A percentile compares a stretch with the other conserved stretches of the same genome.
phyloP scores from a whole-genome alignment of 768 basidiomycete genomes.

The Russula vinacea region DNA sequence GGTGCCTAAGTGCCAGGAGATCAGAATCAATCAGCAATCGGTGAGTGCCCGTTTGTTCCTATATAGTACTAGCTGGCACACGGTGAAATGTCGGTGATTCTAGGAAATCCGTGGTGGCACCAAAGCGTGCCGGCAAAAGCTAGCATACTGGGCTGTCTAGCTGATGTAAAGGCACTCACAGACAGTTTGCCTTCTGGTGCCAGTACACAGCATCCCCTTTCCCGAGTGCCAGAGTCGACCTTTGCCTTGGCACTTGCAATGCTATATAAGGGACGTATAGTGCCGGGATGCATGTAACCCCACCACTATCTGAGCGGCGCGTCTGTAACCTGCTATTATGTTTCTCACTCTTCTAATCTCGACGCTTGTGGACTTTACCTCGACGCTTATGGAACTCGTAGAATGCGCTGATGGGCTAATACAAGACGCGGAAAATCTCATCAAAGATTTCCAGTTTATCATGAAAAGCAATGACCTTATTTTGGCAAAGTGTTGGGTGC shows the following conservation, averaged over 20 bases:
- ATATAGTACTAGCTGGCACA: no score
- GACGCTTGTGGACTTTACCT: not conserved
- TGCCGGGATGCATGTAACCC: not conserved
- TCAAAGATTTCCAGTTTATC: not conserved
- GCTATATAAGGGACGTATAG: not conserved
- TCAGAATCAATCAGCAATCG: not conserved
- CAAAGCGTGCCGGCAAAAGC: no score
- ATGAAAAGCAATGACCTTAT: not conserved
- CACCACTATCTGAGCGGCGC: not conserved
- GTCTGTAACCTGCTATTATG: not conserved
- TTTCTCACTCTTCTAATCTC: not conserved
- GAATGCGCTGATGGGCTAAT: slow-evolving; percentile 1
- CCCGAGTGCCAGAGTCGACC: not conserved
- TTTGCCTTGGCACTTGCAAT: not conserved
- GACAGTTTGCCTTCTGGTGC: not conserved
- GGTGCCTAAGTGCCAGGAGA: not conserved
- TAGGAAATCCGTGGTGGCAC: no score
- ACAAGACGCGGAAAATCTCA: not conserved
- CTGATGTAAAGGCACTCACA: no score
- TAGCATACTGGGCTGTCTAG: no score
- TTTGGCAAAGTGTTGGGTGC: not conserved
- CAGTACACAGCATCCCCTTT: not conserved
- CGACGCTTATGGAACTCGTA: not conserved
- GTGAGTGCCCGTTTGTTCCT: not conserved
- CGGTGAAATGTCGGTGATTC: no score